A percentile compares a stretch with the other conserved stretches of the same genome.
Evolutionary conservation across 306 rosid species (phyloP).

Genomic region (Rosa persica): DNA sequence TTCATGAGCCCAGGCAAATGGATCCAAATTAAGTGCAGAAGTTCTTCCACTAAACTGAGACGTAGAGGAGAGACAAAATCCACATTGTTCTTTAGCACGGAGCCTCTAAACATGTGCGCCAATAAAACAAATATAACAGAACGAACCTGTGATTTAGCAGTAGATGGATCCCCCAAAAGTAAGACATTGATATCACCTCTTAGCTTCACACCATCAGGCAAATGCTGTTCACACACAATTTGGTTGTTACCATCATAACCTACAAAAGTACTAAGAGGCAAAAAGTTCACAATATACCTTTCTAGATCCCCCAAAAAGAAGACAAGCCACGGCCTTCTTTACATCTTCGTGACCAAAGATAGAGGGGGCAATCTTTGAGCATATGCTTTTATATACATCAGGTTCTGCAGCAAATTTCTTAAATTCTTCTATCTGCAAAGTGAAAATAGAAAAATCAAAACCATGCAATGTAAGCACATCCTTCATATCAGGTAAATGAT

Average conservation of each 20-base stretch:
- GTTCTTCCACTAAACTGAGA: neutral
- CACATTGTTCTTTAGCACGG: neutral
- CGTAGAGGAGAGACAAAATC: slow-evolving; percentile 7
- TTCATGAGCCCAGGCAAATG: slow-evolving; percentile 18
- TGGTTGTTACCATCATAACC: slow-evolving; percentile 20
- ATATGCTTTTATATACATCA: slow-evolving; percentile 74
- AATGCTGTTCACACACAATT: slow-evolving; percentile 50
- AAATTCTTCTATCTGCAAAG: slow-evolving; percentile 82
- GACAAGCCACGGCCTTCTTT: slow-evolving; percentile 93
- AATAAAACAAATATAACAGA: neutral
- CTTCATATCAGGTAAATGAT: neutral
- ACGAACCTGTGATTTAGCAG: slow-evolving; percentile 93
- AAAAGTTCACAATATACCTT: slow-evolving; percentile 48
- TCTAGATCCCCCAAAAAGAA: slow-evolving; percentile 93
- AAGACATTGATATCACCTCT: slow-evolving; percentile 96
- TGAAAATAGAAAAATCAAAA: slow-evolving; percentile 9
- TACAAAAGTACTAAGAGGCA: neutral
- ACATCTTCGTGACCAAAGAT: slow-evolving; percentile 95
- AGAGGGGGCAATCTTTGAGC: slow-evolving; percentile 93
- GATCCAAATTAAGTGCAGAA: slow-evolving; percentile 11
- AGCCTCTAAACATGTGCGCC: slow-evolving; percentile 15
- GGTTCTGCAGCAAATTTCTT: slow-evolving; percentile 84
- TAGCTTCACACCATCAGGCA: slow-evolving; percentile 97
- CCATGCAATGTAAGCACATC: slow-evolving; percentile 1
- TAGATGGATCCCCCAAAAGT: slow-evolving; percentile 98